These are phyloP conservation scores for Penicillium soppii DNA, from an alignment of 495 filamentous ascomycete genomes.

Conservation along the genomic window DNA sequence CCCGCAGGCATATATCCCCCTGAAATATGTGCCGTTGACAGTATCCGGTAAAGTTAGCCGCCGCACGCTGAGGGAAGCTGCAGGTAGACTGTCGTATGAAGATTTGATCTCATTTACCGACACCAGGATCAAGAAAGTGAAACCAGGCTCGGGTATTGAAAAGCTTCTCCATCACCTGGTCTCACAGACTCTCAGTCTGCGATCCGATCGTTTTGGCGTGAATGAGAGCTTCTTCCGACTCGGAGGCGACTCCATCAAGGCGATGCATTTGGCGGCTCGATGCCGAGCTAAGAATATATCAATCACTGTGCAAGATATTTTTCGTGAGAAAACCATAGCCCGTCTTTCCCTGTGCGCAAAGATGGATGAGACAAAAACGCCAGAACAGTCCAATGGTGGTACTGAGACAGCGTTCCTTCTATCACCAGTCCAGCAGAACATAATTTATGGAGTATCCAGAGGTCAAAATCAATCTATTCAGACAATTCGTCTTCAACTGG, in stretches of 20 bases:
- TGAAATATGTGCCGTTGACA: constrained; percentile 32
- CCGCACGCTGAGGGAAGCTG: constrained; percentile 15
- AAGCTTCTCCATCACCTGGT: constrained; percentile 16
- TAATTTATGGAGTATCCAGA: too few relatives aligned
- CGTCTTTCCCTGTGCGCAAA: background rate
- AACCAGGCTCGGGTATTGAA: background rate
- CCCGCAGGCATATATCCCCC: constrained; percentile 31
- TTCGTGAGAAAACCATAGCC: background rate
- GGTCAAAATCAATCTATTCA: background rate
- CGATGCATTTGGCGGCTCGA: constrained; percentile 52
- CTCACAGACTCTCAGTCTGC: constrained; percentile 15
- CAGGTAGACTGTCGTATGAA: too few relatives aligned
- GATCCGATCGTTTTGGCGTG: constrained; percentile 17
- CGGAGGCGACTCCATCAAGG: constrained; percentile 58
- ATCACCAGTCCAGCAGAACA: background rate
- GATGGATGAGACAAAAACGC: background rate
- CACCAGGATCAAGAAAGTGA: background rate
- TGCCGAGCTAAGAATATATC: constrained; percentile 22
- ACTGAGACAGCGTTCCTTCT: background rate
- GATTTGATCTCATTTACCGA: background rate
- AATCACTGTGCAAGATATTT: background rate
- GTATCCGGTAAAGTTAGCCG: constrained; percentile 37
- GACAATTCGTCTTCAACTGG: background rate
- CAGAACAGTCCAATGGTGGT: background rate
- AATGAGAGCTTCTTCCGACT: constrained; percentile 47